These are phyloP conservation scores for Ulota crispa DNA, from an alignment of 225 moss, liverwort and hornwort species.

Conservation along the genomic window DNA sequence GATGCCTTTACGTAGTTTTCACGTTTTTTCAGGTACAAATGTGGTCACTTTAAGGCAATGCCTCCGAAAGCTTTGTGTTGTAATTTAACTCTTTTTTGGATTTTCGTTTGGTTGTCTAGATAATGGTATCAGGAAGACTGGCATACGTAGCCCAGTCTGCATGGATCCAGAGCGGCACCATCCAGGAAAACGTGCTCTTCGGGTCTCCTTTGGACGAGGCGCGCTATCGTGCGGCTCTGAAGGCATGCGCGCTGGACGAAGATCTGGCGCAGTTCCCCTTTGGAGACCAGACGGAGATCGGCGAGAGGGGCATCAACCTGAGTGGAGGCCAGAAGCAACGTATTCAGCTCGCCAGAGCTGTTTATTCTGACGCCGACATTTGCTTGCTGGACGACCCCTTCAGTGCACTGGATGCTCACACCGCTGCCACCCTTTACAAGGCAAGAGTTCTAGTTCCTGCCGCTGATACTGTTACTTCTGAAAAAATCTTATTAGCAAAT, in stretches of 20 bases:
- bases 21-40: too few species aligned
- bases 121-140: conserved; percentile 45
- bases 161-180: conserved; percentile 66
- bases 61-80: too few species aligned
- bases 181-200: conserved; percentile 62
- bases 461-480: neutral
- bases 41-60: neutral
- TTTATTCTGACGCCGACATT: conserved; percentile 65
- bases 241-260: conserved; percentile 61
- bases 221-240: conserved; percentile 51
- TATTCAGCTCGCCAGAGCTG: conserved; percentile 72
- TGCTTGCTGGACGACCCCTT: conserved; percentile 77
- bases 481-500: neutral
- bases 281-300: conserved; percentile 72
- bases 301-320: conserved; percentile 72
- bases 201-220: conserved; percentile 42
- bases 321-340: conserved; percentile 86
- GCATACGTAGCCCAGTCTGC: conserved; percentile 68
- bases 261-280: conserved; percentile 61
- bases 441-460: neutral
- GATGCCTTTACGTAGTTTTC: neutral
- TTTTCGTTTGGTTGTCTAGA: conserved; percentile 5
- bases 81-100: neutral
- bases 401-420: conserved; percentile 80
- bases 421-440: conserved; percentile 67